Percentiles rank a stretch among this genome's conserved stretches.
Evolutionary conservation across 306 rosid genomes (phyloP).

Genomic region (Fagus sylvatica): DNA sequence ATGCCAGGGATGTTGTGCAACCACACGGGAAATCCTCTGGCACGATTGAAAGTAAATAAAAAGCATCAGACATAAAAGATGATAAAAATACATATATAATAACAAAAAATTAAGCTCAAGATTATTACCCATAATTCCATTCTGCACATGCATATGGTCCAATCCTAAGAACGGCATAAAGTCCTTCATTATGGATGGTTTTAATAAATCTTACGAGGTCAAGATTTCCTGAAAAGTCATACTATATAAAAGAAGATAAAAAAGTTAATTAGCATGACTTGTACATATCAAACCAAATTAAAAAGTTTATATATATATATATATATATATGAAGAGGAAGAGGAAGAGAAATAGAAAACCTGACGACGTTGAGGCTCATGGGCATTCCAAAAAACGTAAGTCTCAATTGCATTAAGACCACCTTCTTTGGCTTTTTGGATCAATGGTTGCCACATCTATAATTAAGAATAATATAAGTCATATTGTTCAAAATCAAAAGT

Average conservation of each 20-base stretch:
- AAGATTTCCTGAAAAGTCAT: constrained; percentile 37
- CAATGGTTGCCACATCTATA: constrained; percentile 49
- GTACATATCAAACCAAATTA: neutral
- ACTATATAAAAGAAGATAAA: constrained; percentile 8
- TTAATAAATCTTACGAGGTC: constrained; percentile 37
- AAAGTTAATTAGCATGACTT: neutral
- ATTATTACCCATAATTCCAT: constrained; percentile 51
- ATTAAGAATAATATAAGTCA: neutral
- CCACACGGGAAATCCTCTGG: constrained; percentile 57
- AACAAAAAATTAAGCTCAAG: neutral
- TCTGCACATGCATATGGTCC: constrained; percentile 59
- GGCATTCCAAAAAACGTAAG: constrained; percentile 46
- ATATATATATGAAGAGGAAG: neutral
- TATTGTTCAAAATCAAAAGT: no score
- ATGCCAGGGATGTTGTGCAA: constrained; percentile 41
- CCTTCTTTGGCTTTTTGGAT: constrained; percentile 48
- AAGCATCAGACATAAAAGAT: neutral
- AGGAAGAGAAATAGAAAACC: constrained; percentile 3
- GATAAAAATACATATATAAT: neutral
- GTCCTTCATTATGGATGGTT: constrained; percentile 25
- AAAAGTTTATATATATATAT: neutral
- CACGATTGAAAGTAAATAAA: neutral
- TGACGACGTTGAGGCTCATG: constrained; percentile 40
- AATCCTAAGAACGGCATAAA: constrained; percentile 42
- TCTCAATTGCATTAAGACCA: constrained; percentile 40